Conservation (phyloP, 2,329 filamentous ascomycete genomes). For the Aschersonia sp. region DNA sequence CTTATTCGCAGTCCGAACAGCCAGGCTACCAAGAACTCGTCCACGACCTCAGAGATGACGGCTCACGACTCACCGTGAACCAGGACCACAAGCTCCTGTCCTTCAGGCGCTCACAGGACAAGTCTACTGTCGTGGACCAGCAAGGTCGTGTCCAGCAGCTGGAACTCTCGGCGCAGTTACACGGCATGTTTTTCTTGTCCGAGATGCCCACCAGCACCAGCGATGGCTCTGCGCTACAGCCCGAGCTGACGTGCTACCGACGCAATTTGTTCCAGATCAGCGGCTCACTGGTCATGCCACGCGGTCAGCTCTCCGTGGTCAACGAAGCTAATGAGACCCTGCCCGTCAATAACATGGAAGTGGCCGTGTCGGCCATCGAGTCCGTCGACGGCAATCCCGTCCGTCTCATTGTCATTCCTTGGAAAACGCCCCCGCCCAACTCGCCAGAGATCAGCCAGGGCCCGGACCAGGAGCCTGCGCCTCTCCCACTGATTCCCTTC, state of each 20-base stretch:
- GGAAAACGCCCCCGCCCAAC: slow-evolving; percentile 86
- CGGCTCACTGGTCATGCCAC: slow-evolving; percentile 69
- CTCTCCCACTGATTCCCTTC: slow-evolving; percentile 60
- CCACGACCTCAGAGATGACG: slow-evolving; percentile 44
- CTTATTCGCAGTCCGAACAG: slow-evolving; percentile 41
- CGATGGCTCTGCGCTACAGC: slow-evolving; percentile 47
- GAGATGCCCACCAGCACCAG: slow-evolving; percentile 55
- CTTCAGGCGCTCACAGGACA: slow-evolving; percentile 42
- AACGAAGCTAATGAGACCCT: slow-evolving; percentile 75
- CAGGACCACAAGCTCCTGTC: slow-evolving; percentile 48
- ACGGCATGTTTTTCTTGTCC: slow-evolving; percentile 81
- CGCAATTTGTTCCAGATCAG: slow-evolving; percentile 94
- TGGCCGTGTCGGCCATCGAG: slow-evolving; percentile 83
- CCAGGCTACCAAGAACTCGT: slow-evolving; percentile 45
- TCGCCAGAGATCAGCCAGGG: slow-evolving; percentile 50
- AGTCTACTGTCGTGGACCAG: slow-evolving; percentile 44
- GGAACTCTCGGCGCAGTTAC: slow-evolving; percentile 58
- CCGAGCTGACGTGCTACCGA: slow-evolving; percentile 88
- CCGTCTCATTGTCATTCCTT: slow-evolving; percentile 90
- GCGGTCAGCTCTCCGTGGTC: slow-evolving; percentile 65
- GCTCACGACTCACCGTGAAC: slow-evolving; percentile 40
- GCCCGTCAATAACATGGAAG: slow-evolving; percentile 68
- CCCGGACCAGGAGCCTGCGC: slow-evolving; percentile 71
- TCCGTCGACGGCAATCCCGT: slow-evolving; percentile 87
- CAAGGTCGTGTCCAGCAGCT: slow-evolving; percentile 46